A percentile compares a stretch with the other conserved stretches of the same genome.
Evolutionary conservation across 73 alveolate genomes (phyloP).

Genomic region (Paramecium caudatum): DNA sequence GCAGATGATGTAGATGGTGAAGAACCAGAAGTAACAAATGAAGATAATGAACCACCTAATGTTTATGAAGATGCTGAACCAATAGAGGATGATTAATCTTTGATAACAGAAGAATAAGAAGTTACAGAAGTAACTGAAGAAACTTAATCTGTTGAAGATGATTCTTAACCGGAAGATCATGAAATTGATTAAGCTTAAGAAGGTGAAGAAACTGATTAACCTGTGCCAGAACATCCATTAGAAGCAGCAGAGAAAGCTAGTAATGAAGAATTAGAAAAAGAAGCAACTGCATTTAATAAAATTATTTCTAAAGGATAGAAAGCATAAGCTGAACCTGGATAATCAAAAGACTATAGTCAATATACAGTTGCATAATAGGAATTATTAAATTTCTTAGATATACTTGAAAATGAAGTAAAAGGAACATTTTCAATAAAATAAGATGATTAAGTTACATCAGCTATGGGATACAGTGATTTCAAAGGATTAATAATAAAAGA

Average conservation of each 20-base stretch:
- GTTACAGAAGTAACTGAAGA: not conserved
- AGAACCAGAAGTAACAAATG: constrained; percentile 38
- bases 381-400: constrained; percentile 20
- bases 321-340: constrained; percentile 46
- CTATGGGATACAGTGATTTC: constrained; percentile 67
- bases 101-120: not conserved
- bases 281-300: constrained; percentile 60
- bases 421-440: constrained; percentile 46
- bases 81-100: not conserved
- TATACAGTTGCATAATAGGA: constrained; percentile 59
- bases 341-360: constrained; percentile 7
- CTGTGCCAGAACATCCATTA: constrained; percentile 52
- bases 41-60: constrained; percentile 5
- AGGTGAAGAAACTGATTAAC: not conserved
- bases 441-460: constrained; percentile 49
- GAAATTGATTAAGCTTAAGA: not conserved
- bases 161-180: constrained; percentile 12
- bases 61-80: constrained; percentile 40
- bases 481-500: constrained; percentile 52
- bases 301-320: constrained; percentile 38
- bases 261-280: constrained; percentile 5
- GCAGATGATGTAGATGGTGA: constrained; percentile 29
- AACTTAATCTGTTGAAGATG: not conserved
- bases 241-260: constrained; percentile 24
- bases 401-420: constrained; percentile 48